These are phyloP conservation scores for Ampelomyces quisqualis DNA, from an alignment of 2,329 filamentous ascomycete species.

Conservation along the genomic window DNA sequence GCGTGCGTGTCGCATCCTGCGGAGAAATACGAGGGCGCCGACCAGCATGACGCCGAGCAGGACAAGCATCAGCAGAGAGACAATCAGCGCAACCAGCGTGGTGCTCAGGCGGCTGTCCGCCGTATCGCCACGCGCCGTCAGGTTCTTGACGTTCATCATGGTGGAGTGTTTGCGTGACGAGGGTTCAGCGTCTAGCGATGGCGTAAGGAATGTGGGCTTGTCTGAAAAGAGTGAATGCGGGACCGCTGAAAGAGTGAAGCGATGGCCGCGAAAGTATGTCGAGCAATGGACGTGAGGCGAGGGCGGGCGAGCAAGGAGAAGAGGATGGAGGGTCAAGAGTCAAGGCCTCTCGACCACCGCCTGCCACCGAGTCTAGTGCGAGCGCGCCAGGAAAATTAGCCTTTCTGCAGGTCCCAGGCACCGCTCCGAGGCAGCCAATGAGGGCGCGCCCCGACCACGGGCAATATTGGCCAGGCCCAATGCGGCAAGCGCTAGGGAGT, in stretches of 20 bases:
- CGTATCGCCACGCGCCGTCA: conserved; percentile 54
- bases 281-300: conserved; percentile 24
- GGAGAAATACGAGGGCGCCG: conserved; percentile 69
- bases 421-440: conserved; percentile 12
- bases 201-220: conserved; percentile 30
- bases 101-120: conserved; percentile 54
- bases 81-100: conserved; percentile 72
- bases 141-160: conserved; percentile 52
- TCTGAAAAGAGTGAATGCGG: conserved; percentile 49
- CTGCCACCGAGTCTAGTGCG: too few relatives aligned
- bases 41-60: conserved; percentile 70
- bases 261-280: conserved; percentile 42
- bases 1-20: conserved; percentile 59
- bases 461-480: conserved; percentile 5
- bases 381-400: conserved; percentile 17
- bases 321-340: too few relatives aligned
- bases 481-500: conserved; percentile 13
- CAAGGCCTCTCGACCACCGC: too few relatives aligned
- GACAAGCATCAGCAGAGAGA: conserved; percentile 75
- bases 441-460: conserved; percentile 2
- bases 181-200: conserved; percentile 15
- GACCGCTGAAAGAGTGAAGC: conserved; percentile 67
- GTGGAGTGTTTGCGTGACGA: conserved; percentile 7
- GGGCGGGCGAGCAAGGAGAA: conserved; percentile 10
- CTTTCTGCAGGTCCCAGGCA: conserved; percentile 16